phyloP scores from a whole-genome alignment of 2,329 filamentous ascomycete species.

The Sporothrix inflata region DNA sequence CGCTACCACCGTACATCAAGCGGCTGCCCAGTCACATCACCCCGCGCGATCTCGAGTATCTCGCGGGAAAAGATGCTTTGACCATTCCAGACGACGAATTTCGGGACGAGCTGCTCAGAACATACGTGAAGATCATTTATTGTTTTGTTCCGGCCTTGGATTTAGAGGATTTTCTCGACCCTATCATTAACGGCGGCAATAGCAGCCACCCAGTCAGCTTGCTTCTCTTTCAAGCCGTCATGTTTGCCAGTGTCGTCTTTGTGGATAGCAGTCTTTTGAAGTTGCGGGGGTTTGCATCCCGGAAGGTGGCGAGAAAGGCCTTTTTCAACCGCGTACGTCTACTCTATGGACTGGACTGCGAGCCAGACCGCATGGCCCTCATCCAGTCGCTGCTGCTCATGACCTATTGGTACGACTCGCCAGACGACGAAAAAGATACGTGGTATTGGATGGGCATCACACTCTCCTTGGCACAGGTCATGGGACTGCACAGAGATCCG shows the following conservation, averaged over 20 bases:
- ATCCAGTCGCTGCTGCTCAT: not conserved
- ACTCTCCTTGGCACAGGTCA: not conserved
- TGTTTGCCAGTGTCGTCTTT: not conserved
- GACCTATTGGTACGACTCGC: not conserved
- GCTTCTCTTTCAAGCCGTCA: not conserved
- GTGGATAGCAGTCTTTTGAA: not conserved
- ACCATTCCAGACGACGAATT: not conserved
- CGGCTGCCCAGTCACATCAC: not conserved
- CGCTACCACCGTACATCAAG: not conserved
- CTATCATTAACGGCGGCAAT: not conserved
- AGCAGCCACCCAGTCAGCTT: not conserved
- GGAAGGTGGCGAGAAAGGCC: not conserved
- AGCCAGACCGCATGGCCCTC: not conserved
- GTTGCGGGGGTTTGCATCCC: not conserved
- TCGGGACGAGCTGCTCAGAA: not conserved
- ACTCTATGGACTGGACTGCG: not conserved
- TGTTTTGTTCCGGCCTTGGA: not conserved
- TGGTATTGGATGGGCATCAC: not conserved
- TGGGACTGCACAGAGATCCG: not conserved
- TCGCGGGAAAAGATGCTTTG: not conserved
- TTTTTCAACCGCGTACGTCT: not conserved
- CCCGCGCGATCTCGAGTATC: not conserved
- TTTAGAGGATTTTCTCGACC: not conserved
- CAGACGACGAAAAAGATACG: not conserved
- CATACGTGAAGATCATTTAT: not conserved